phyloP scores from a whole-genome alignment of 495 filamentous ascomycete species.

The Penicillium arizonense region DNA sequence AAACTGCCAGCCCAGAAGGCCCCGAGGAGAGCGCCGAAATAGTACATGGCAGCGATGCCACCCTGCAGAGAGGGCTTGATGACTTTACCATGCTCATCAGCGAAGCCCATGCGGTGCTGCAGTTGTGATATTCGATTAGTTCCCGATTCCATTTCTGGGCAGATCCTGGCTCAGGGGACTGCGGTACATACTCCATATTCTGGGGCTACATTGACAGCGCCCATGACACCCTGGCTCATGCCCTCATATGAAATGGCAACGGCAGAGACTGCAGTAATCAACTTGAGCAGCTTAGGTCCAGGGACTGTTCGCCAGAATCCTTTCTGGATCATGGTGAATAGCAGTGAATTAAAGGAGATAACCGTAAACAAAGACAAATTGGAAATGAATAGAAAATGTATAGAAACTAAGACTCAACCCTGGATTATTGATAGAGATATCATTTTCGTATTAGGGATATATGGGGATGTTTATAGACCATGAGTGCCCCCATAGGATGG shows the following conservation, averaged over 20 bases:
- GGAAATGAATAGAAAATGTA: neutral
- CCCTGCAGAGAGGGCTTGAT: conserved; percentile 51
- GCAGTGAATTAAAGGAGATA: neutral
- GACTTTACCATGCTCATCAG: conserved; percentile 32
- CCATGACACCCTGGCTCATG: conserved; percentile 59
- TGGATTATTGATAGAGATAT: neutral
- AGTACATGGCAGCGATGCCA: conserved; percentile 56
- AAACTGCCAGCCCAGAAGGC: conserved; percentile 47
- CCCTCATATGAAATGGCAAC: conserved; percentile 42
- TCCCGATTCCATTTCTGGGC: neutral
- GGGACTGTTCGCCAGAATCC: conserved; percentile 6
- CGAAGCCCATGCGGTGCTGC: conserved; percentile 38
- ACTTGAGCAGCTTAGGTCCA: conserved; percentile 35
- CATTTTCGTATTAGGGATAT: conserved; percentile 3
- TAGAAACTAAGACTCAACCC: conserved; percentile 2
- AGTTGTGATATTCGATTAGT: conserved; percentile 4
- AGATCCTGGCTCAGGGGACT: conserved; percentile 3
- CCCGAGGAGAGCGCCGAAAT: conserved; percentile 47
- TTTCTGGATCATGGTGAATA: conserved; percentile 7
- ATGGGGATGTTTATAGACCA: conserved; percentile 9
- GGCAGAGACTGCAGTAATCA: conserved; percentile 50
- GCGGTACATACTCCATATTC: conserved; percentile 39
- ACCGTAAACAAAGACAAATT: neutral
- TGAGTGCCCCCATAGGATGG: neutral
- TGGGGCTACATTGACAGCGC: conserved; percentile 53